These are phyloP conservation scores for Amauroascus niger DNA, from an alignment of 2,329 filamentous ascomycete species.

Conservation along the genomic window DNA sequence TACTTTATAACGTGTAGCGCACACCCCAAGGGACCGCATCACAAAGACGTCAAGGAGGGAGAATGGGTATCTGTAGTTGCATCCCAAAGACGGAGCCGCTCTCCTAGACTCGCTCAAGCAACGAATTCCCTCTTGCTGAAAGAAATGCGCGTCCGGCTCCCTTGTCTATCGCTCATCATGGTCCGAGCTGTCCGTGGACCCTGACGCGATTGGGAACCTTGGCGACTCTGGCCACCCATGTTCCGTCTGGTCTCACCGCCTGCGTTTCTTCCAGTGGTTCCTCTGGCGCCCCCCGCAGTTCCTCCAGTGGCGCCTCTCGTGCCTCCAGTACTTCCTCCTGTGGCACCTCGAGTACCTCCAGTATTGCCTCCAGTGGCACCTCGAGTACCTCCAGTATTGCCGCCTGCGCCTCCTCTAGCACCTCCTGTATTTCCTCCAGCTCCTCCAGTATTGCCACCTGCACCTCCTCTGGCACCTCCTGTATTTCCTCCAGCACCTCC, in stretches of 20 bases:
- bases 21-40: neutral
- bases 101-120: neutral
- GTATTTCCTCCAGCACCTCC: neutral
- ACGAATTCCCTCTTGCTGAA: constrained; percentile 5
- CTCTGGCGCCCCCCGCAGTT: neutral
- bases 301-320: neutral
- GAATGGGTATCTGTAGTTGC: neutral
- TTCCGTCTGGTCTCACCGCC: neutral
- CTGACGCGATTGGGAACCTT: neutral
- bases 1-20: neutral
- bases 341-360: neutral
- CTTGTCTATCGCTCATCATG: neutral
- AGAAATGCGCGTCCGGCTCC: neutral
- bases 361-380: neutral
- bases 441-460: neutral
- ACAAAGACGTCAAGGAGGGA: neutral
- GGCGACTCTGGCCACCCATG: neutral
- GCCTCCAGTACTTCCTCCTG: neutral
- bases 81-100: neutral
- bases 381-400: neutral
- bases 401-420: neutral
- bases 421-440: neutral
- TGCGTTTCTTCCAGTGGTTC: neutral
- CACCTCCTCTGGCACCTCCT: neutral
- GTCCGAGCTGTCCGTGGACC: neutral